Evolutionary conservation across 208 protist species (phyloP), one percentile per base, ranked within the genome.

Genomic region (Trypanosoma mega): DNA sequence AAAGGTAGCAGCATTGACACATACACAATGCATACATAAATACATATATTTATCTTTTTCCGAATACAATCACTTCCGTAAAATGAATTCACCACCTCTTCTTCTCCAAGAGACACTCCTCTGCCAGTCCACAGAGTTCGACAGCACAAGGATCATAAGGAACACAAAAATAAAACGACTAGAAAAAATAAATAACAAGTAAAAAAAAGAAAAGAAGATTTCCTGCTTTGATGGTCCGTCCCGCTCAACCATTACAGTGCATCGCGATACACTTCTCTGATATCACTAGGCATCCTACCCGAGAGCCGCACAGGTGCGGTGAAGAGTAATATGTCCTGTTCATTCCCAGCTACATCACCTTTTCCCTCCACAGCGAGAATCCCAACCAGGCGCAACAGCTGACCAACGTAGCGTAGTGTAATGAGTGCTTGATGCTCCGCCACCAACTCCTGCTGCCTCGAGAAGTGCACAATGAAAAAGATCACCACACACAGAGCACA

Each of bases 391-490:
- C 71, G 64, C 51, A 77, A 33, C 18, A 73, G 21, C 46, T 77
- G 71, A 0, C 64, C 62, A 48, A 72, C 20, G 31, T 77, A 77
- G 4, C 71, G 63, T 43, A 77, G 46, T 0, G 55, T 4, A 27
- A 77, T 68, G 14, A 72, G 50, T 20, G 49, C 34, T 14, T 68
- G 63, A 45, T 77, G 71, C 52, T 77, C 71, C 24, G 44, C 37
- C 41, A 67, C 24, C 41, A 45, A 61, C n/a, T 41, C 33, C 3
- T 39, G 24, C 21, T 63, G 36, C 41, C 58, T 54, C 20, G 64
- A 48, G 9, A 61, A 54, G 47, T 71, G 55, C 43, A 77, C 46
- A 43, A 72, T 39, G 24, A 48, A 50, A 36, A 77, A 72, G 29
- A 73, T 65, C 24, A 46, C 58, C 16, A 72, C 16, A 39, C 71